Conservation (phyloP, 1,139 yeast genomes). For the Pichia norvegensis region DNA sequence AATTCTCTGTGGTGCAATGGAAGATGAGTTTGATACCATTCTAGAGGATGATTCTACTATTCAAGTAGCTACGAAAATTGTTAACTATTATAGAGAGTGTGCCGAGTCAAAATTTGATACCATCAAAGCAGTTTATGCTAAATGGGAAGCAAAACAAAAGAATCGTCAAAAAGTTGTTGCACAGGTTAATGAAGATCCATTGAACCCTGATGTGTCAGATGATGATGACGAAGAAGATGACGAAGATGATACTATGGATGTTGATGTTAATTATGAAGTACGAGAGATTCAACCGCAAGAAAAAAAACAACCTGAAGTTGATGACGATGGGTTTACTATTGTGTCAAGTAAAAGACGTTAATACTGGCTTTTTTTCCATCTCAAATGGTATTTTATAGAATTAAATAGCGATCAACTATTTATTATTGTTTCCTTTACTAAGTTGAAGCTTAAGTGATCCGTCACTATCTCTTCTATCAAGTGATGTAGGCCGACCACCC, state of each 20-base stretch:
- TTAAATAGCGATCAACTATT: not conserved
- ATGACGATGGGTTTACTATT: constrained; percentile 89
- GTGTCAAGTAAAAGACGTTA: constrained; percentile 55
- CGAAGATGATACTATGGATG: constrained; percentile 31
- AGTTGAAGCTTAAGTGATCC: constrained; percentile 11
- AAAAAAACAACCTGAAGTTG: constrained; percentile 56
- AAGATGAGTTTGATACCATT: constrained; percentile 85
- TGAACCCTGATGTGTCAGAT: constrained; percentile 45
- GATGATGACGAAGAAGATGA: constrained; percentile 35
- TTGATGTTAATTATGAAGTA: constrained; percentile 26
- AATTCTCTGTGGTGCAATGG: constrained; percentile 79
- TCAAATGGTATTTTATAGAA: not conserved
- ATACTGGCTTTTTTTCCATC: not conserved
- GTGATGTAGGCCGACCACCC: constrained; percentile 11
- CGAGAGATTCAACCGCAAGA: constrained; percentile 2
- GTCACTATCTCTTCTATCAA: constrained; percentile 14
- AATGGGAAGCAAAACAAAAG: constrained; percentile 49
- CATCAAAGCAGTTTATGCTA: constrained; percentile 53
- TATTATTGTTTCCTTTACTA: constrained; percentile 2
- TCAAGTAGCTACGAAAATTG: constrained; percentile 58
- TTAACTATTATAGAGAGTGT: constrained; percentile 62
- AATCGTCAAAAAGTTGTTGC: constrained; percentile 28
- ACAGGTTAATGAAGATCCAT: constrained; percentile 46
- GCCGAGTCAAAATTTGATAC: constrained; percentile 40
- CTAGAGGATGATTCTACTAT: constrained; percentile 87